phyloP scores from a whole-genome alignment of 225 moss, liverwort and hornwort species.

The Bryoerythrophyllum caledonicum region DNA sequence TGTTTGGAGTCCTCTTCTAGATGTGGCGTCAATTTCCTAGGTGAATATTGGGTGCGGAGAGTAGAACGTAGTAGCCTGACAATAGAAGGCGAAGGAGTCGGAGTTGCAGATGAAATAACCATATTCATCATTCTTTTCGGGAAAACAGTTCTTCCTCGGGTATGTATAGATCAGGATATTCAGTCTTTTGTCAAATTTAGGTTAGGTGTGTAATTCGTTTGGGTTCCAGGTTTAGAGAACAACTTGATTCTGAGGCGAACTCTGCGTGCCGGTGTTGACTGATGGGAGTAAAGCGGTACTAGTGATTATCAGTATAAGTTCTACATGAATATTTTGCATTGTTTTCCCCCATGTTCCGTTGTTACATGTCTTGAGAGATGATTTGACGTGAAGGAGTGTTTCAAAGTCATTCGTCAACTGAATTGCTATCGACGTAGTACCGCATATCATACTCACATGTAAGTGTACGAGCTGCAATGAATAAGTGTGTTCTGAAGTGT shows the following conservation, averaged over 20 bases:
- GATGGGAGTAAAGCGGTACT: background rate
- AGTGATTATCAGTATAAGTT: background rate
- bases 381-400: too few species aligned
- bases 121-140: slow-evolving; percentile 32
- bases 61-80: slow-evolving; percentile 8
- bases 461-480: background rate
- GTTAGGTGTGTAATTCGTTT: too few species aligned
- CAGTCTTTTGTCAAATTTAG: too few species aligned
- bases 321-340: too few species aligned
- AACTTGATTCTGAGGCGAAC: background rate
- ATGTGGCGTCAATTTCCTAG: too few species aligned
- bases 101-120: background rate
- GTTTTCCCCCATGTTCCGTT: too few species aligned
- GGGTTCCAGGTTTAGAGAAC: too few species aligned
- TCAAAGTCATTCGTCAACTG: too few species aligned
- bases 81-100: slow-evolving; percentile 8
- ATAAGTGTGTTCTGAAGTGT: background rate
- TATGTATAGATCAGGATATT: background rate
- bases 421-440: background rate
- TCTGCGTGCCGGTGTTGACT: background rate
- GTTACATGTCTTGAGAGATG: too few species aligned
- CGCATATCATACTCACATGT: background rate
- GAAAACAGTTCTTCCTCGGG: background rate
- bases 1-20: background rate
- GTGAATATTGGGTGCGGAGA: background rate